These are phyloP conservation scores for Aegilops tauschii DNA, from an alignment of 176 grass and related monocot species.

Conservation along the genomic window DNA sequence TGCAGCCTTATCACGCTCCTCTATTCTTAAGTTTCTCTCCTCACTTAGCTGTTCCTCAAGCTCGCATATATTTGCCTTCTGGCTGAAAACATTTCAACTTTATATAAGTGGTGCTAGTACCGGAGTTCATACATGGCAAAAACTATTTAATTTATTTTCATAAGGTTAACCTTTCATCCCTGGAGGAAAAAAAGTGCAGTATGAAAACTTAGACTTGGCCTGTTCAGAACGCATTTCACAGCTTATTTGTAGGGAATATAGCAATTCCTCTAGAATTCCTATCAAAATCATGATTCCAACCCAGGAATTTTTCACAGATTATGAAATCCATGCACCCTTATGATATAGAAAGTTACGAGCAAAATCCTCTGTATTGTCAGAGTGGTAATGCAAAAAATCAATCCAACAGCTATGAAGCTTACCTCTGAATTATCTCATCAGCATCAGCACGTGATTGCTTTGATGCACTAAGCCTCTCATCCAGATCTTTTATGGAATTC, in stretches of 20 bases:
- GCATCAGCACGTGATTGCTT: conserved; percentile 86
- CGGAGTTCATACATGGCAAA: neutral
- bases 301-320: neutral
- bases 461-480: conserved; percentile 77
- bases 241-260: neutral
- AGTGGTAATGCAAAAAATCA: neutral
- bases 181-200: neutral
- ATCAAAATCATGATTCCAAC: conserved; percentile 1
- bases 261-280: neutral
- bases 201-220: neutral
- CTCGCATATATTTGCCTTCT: conserved; percentile 84
- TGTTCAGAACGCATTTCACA: neutral
- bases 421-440: conserved; percentile 92
- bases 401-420: conserved; percentile 13
- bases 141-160: neutral
- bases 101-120: conserved; percentile 8
- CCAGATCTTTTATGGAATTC: conserved; percentile 71
- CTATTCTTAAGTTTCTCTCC: conserved; percentile 86
- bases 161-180: neutral
- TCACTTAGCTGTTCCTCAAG: conserved; percentile 76
- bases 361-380: neutral
- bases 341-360: neutral
- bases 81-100: conserved; percentile 53
- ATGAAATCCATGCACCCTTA: neutral
- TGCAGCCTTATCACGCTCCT: conserved; percentile 83